Evolutionary conservation across 139 green algal species (phyloP).

Genomic region (Klebsormidium nitens): DNA sequence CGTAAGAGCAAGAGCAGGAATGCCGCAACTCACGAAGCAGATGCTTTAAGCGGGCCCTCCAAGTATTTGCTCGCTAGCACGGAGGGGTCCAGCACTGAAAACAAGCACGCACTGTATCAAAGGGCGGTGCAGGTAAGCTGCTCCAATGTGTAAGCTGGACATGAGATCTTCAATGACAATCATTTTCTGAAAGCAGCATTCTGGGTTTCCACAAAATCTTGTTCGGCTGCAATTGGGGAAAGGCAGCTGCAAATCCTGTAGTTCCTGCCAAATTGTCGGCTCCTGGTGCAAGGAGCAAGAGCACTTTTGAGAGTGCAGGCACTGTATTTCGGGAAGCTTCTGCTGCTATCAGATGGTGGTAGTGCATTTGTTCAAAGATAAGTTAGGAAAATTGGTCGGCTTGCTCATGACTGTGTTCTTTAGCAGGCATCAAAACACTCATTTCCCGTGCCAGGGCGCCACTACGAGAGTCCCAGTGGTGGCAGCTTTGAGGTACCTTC

Average conservation of each 20-base stretch:
- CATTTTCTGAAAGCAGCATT: too few relatives aligned
- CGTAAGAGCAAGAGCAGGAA: too few relatives aligned
- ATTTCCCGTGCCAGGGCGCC: background rate
- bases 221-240: background rate
- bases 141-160: background rate
- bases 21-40: too few relatives aligned
- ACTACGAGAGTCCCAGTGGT: too few relatives aligned
- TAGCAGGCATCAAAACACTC: conserved; percentile 1
- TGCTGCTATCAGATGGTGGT: too few relatives aligned
- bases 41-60: too few relatives aligned
- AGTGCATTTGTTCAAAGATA: background rate
- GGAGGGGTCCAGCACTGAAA: too few relatives aligned
- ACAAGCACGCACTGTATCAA: conserved; percentile 24
- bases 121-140: conserved; percentile 26
- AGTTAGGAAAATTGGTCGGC: background rate
- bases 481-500: too few relatives aligned
- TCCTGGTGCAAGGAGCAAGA: background rate
- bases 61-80: too few relatives aligned
- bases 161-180: conserved; percentile 1
- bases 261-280: background rate
- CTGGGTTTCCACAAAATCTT: background rate
- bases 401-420: background rate
- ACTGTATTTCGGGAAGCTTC: too few relatives aligned
- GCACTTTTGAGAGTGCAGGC: too few relatives aligned
- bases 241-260: conserved; percentile 2